These are phyloP conservation scores for Plasmodium gallinaceum DNA, from an alignment of 169 alveolate genomes.

Conservation along the genomic window DNA sequence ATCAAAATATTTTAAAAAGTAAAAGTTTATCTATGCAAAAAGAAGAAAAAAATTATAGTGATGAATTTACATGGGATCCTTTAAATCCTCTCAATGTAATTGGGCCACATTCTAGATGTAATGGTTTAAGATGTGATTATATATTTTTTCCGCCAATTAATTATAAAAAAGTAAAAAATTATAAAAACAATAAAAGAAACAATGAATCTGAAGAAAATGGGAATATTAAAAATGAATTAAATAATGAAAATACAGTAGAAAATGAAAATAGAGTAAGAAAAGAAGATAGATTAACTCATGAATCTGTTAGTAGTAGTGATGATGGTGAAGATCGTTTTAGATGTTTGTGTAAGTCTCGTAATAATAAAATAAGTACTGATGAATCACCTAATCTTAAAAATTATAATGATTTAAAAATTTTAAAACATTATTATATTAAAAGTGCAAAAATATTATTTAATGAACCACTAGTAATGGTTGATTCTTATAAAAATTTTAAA, in stretches of 20 bases:
- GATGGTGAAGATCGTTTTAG: background rate
- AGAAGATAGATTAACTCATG: background rate
- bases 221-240: background rate
- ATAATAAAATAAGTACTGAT: background rate
- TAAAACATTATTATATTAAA: constrained; percentile 84
- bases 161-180: constrained; percentile 14
- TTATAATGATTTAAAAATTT: constrained; percentile 78
- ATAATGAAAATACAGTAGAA: background rate
- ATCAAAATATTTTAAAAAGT: background rate
- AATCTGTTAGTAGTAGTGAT: background rate
- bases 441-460: constrained; percentile 88
- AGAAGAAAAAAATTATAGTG: constrained; percentile 38
- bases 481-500: constrained; percentile 52
- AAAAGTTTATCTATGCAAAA: background rate
- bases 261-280: background rate
- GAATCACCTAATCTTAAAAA: constrained; percentile 4
- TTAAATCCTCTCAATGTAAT: constrained; percentile 89
- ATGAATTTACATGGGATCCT: constrained; percentile 93
- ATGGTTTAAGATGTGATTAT: constrained; percentile 92
- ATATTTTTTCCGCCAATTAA: constrained; percentile 91
- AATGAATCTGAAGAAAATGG: background rate
- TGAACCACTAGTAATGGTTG: constrained; percentile 89
- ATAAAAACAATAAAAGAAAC: background rate
- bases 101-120: constrained; percentile 92
- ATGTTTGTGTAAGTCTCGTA: background rate